Base-by-base conservation (phyloP, 306 rosid genomes). In the Cucumis hystrix region DNA sequence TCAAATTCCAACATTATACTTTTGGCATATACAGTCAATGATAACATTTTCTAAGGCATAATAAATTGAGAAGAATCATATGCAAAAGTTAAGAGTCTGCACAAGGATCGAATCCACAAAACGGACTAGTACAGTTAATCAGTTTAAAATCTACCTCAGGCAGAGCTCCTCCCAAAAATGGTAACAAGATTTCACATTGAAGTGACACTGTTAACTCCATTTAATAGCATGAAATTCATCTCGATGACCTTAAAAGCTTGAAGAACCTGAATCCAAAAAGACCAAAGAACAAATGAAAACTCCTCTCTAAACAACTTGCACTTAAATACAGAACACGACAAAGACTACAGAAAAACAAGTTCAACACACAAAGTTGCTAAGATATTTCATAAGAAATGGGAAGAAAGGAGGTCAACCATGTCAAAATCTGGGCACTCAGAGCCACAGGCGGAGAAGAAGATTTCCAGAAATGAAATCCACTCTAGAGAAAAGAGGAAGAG, bases 391-490 rank as follows among this genome's bases (percentile, higher is more conserved):
- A 7, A 69, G 39, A 23, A 45, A 70, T 7, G 15, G 8, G 55
- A 47, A 49, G 76, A 71, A 71, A 71, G 41, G 60, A 71, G 76
- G 60, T 71, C 23, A 71, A 71, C 76, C 76, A 71, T 13, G 5
- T 21, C 67, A 60, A 60, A 35, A 66, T 39, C 15, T 16, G 54
- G 54, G 6, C 16, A 47, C 54, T 12, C 54, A 47, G 54, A 47
- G 16, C 1, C 11, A 43, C 49, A 4, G 51, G 0, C 51, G 14
- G 51, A 45, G 51, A 45, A 4, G 57, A 52, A 52, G 57, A 70
- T 23, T 70, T 47, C 10, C 13, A 21, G 0, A 21, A 20, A 3
- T 20, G 6, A 70, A 70, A 47, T 25, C 4, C 52, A 21, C 43
- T 47, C 13, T 11, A 6, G 55, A 68, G n/a, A 68, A 43, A 68